These are phyloP conservation scores for Tolypocladium cylindrosporum DNA, from an alignment of 2,329 filamentous ascomycete species.

Conservation along the genomic window DNA sequence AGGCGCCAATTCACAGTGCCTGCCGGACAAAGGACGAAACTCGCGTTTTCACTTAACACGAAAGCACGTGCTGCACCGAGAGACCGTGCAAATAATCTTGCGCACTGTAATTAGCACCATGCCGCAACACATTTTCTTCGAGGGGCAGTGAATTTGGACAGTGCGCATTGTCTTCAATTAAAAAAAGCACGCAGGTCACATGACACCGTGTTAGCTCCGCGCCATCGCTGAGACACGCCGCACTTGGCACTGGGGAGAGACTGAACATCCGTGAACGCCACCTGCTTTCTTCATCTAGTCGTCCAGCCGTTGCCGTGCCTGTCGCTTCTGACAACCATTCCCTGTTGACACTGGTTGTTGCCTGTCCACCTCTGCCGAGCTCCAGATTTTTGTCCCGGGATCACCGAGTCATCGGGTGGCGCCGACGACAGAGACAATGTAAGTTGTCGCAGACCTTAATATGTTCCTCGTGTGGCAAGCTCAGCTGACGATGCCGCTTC, in stretches of 20 bases:
- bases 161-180: conserved; percentile 7
- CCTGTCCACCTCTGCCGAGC: no score
- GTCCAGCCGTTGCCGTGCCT: neutral
- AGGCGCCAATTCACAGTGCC: conserved; percentile 20
- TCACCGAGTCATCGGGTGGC: neutral
- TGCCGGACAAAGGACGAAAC: conserved; percentile 6
- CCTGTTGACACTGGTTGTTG: neutral
- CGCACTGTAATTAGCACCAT: neutral
- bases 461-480: neutral
- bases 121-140: no score
- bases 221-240: conserved; percentile 4
- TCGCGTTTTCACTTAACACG: conserved; percentile 20
- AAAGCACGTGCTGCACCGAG: conserved; percentile 17
- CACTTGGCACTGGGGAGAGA: conserved; percentile 10
- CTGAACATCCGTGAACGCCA: conserved; percentile 1
- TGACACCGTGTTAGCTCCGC: conserved; percentile 24
- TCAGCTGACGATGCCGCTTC: neutral
- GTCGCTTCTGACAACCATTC: neutral
- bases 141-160: conserved; percentile 3
- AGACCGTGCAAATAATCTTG: conserved; percentile 2
- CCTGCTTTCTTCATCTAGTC: neutral
- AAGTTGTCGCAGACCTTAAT: neutral
- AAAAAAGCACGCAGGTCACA: conserved; percentile 11
- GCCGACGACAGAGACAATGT: neutral
- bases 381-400: no score